phyloP scores from a whole-genome alignment of 352 stramenopile genomes.

The Phytophthora fragariae region DNA sequence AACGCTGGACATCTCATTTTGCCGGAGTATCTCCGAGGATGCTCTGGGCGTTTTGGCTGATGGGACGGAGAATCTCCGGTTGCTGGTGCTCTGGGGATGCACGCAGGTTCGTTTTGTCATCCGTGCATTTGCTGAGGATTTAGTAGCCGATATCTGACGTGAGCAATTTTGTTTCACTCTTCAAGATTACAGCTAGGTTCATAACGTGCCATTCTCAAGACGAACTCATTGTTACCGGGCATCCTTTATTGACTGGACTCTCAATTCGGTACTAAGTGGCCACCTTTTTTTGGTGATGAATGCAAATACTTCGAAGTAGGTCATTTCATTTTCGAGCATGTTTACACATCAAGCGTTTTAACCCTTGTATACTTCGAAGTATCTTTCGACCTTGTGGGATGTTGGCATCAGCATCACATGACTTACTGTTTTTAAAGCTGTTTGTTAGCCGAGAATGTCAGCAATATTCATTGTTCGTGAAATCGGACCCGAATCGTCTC shows the following conservation, averaged over 20 bases:
- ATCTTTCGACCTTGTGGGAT: no score
- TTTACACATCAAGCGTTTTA: no score
- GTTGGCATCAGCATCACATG: no score
- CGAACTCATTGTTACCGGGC: slow-evolving; percentile 66
- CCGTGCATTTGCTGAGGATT: background rate
- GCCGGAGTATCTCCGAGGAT: slow-evolving; percentile 73
- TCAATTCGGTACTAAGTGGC: slow-evolving; percentile 65
- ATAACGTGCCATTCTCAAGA: slow-evolving; percentile 74
- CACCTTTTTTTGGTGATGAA: background rate
- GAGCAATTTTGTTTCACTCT: background rate
- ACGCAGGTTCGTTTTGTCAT: slow-evolving; percentile 57
- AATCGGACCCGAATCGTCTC: background rate
- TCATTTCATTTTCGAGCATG: slow-evolving; percentile 1
- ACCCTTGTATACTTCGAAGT: no score
- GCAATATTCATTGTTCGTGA: slow-evolving; percentile 4
- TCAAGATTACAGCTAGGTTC: slow-evolving; percentile 74
- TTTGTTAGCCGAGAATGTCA: background rate
- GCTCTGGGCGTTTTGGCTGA: slow-evolving; percentile 71
- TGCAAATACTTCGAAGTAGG: background rate
- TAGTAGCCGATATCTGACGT: background rate
- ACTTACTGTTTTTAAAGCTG: no score
- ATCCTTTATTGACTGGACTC: slow-evolving; percentile 77
- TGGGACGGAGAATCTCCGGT: slow-evolving; percentile 48
- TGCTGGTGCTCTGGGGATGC: slow-evolving; percentile 75
- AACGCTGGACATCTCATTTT: slow-evolving; percentile 82